Conservation (phyloP, 208 protist species). For the Wallacemonas sp. region DNA sequence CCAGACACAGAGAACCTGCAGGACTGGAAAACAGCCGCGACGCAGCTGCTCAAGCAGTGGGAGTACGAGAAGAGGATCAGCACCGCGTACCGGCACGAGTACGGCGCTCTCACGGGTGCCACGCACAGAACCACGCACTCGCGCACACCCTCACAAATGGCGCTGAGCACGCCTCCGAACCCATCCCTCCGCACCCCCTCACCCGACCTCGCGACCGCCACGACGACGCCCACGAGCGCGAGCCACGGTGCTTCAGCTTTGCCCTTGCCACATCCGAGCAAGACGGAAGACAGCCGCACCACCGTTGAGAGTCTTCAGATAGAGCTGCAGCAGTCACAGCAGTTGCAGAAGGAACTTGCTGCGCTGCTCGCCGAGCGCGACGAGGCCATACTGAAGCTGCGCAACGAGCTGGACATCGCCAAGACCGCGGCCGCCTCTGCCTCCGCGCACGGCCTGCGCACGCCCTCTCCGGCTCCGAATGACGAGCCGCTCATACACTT, state of each 20-base stretch:
- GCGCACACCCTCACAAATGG: not conserved
- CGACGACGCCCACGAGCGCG: too few relatives aligned
- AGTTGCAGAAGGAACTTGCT: not conserved
- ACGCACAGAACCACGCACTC: not conserved
- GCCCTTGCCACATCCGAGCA: too few relatives aligned
- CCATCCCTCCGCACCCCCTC: not conserved
- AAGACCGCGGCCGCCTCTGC: not conserved
- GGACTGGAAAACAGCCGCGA: not conserved
- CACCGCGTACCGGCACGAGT: constrained; percentile 13
- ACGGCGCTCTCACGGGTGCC: not conserved
- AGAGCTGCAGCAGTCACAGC: constrained; percentile 3
- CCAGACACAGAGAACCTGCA: constrained; percentile 14
- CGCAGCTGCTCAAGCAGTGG: constrained; percentile 15
- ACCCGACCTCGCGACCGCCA: too few relatives aligned
- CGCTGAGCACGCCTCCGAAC: not conserved
- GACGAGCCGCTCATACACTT: not conserved
- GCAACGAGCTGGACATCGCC: not conserved
- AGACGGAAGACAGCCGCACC: not conserved
- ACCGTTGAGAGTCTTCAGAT: not conserved
- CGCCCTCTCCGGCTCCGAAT: not conserved
- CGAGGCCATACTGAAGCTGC: not conserved
- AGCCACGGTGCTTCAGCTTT: too few relatives aligned
- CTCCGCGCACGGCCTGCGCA: not conserved
- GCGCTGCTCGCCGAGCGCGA: constrained; percentile 13
- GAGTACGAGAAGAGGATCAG: constrained; percentile 11